Base-by-base conservation (phyloP, 108 stramenopile genomes). In the Thalassiosira profunda region DNA sequence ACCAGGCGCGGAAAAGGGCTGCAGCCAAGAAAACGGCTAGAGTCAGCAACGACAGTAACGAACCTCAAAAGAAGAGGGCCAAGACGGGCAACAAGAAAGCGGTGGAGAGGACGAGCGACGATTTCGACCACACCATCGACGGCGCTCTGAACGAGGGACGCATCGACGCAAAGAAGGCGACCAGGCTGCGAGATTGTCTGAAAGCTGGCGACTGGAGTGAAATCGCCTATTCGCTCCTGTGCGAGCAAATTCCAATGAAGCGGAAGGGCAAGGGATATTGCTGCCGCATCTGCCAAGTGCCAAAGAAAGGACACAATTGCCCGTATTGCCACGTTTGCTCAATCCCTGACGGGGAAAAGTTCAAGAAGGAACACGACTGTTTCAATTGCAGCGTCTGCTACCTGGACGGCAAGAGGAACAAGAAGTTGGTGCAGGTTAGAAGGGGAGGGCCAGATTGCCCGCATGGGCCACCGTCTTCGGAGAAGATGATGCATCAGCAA, bases 311-410 rank as follows among this genome's bases (percentile, higher is more conserved):
- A 24, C 70, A 70, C 26, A 36, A 40, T 3, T 70, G 70, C 36
- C 25, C 25, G 9, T 70, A 70, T 38, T 70, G 70, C n/a, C 58
- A 36, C 5, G 58, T 60, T 15, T 70, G 70, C 38, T 70, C 70
- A 11, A 70, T 59, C 14, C 58, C 70, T 5, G 58, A 70, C n/a
- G 7, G 21, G 10, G 61, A 60, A 30, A 24, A 33, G 2, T 30
- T 25, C 25, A 70, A 70, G 35, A 51, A 49, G 14, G 70, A 51
- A 14, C 70, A 70, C 42, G 26, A 49, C 5, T 61, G 59, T 20
- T 29, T 53, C 0, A 53, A 70, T 9, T 70, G 70, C 21, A 40
- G 49, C 4, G 49, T 41, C 21, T 70, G 70, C 28, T 70, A 31
- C 33, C 59, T 61, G 28, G 35, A 14, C 9, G 70, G 70, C 7